Evolutionary conservation across 139 green algal genomes (phyloP).

Genomic region (Picochlorum costavermella): DNA sequence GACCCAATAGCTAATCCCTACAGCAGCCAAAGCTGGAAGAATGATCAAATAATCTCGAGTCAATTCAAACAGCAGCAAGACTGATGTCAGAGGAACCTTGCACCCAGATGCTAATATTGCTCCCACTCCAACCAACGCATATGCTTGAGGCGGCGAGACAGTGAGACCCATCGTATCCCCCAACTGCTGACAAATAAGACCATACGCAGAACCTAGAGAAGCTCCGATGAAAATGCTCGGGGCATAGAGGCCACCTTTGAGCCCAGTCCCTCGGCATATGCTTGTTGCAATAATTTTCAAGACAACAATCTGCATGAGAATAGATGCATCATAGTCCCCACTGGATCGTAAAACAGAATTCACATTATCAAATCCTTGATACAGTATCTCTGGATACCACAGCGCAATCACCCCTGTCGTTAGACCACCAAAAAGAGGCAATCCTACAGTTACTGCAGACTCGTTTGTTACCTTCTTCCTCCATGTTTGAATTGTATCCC

Average conservation of each 20-base stretch:
- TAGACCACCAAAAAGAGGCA: conserved; percentile 57
- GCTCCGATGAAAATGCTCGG: conserved; percentile 88
- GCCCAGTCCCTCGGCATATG: conserved; percentile 55
- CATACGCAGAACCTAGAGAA: conserved; percentile 40
- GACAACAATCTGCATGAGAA: conserved; percentile 67
- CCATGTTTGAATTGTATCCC: conserved; percentile 13
- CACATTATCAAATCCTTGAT: conserved; percentile 74
- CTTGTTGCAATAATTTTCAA: conserved; percentile 84
- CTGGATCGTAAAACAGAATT: conserved; percentile 49
- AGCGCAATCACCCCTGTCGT: conserved; percentile 51
- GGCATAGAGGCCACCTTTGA: conserved; percentile 87
- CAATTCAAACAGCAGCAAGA: conserved; percentile 70
- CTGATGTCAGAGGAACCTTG: conserved; percentile 36
- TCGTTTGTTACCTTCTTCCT: background rate
- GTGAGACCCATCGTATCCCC: conserved; percentile 21
- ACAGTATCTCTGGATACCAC: conserved; percentile 65
- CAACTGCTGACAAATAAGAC: conserved; percentile 13
- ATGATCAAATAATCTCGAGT: conserved; percentile 71
- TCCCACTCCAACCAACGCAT: conserved; percentile 66
- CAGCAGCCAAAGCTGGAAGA: conserved; percentile 61
- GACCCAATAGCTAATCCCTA: conserved; percentile 51
- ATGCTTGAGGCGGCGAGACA: conserved; percentile 37
- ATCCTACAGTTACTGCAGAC: background rate
- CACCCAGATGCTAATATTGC: conserved; percentile 55
- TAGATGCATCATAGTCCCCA: conserved; percentile 9